These are phyloP conservation scores for Aspergillus luchuensis DNA, from an alignment of 2,329 filamentous ascomycete genomes.

Conservation along the genomic window DNA sequence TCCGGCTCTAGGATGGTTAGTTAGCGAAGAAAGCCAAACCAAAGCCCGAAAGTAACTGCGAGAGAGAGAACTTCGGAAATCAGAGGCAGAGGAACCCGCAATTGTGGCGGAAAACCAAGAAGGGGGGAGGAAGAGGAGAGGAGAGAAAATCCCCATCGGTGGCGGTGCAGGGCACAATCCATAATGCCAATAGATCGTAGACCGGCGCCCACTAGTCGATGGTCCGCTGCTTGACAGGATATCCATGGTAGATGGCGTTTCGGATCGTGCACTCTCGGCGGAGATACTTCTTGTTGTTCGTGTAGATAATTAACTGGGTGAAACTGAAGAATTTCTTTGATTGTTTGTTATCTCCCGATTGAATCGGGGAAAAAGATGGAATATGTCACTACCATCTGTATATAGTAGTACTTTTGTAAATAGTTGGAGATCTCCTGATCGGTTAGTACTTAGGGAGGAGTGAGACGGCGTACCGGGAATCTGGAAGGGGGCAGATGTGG, in stretches of 20 bases:
- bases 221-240: neutral
- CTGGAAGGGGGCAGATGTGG: neutral
- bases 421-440: too few relatives aligned
- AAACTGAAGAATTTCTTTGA: too few relatives aligned
- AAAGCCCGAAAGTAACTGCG: neutral
- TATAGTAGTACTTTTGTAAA: too few relatives aligned
- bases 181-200: slow-evolving; percentile 16
- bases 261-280: neutral
- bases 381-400: too few relatives aligned
- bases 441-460: too few relatives aligned
- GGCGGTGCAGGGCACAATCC: slow-evolving; percentile 15
- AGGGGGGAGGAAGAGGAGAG: too few relatives aligned
- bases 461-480: neutral
- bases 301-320: neutral
- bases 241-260: neutral
- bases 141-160: slow-evolving; percentile 4
- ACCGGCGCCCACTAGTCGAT: slow-evolving; percentile 12
- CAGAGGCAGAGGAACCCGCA: slow-evolving; percentile 5
- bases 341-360: too few relatives aligned
- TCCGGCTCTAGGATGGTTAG: too few relatives aligned
- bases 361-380: too few relatives aligned
- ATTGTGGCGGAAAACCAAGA: too few relatives aligned
- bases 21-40: too few relatives aligned
- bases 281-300: neutral
- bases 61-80: slow-evolving; percentile 1